Evolutionary conservation across 2,329 filamentous ascomycete species (phyloP), one percentile per base, ranked within the genome.

Genomic region (Leptographium wingfieldii): DNA sequence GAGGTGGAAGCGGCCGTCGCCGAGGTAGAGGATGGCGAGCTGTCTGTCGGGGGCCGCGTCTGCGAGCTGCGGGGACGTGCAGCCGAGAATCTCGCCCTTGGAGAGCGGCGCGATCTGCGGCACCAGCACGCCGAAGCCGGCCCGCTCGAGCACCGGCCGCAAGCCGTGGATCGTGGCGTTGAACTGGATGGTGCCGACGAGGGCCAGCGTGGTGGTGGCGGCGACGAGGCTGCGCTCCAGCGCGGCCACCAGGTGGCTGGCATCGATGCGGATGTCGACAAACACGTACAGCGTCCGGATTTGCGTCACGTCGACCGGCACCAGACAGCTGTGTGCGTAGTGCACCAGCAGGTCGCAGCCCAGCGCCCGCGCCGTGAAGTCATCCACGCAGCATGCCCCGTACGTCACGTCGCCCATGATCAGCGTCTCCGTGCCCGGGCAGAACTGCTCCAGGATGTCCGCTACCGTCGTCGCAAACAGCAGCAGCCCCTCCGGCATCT

Each of bases 371-470:
- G 94, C 95, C 0, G 94, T 99, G 74, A 95, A 99, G 74, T 99
- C 94, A 71, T 99, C 94, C 67, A 99, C 96, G 70, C 94, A 99
- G 77, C 94, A 99, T 27, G 94, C 94, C 64, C 94, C 94, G 71
- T 99, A 99, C 1, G 94, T 99, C 52, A 99, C 94, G 71, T 99
- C 94, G 63, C 94, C 94, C 94, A 99, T 99, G 72, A 99, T 99
- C 59, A 97, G 79, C 2, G 92, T 97, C 71, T 95, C 90, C 49
- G 88, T 87, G 1, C 88, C 91, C 0, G 90, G 87, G 69, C 94
- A 99, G 76, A 99, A 99, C 69, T 92, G 88, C 0, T 88, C 90
- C 55, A 99, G 78, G 67, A 99, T 97, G 70, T 99, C 94, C 3
- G 94, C 96, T 66, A 99, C 92, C 43, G 94, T 99, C 31, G 94